phyloP scores from a whole-genome alignment of 2,329 filamentous ascomycete genomes.

The Fusarium anthophilum region DNA sequence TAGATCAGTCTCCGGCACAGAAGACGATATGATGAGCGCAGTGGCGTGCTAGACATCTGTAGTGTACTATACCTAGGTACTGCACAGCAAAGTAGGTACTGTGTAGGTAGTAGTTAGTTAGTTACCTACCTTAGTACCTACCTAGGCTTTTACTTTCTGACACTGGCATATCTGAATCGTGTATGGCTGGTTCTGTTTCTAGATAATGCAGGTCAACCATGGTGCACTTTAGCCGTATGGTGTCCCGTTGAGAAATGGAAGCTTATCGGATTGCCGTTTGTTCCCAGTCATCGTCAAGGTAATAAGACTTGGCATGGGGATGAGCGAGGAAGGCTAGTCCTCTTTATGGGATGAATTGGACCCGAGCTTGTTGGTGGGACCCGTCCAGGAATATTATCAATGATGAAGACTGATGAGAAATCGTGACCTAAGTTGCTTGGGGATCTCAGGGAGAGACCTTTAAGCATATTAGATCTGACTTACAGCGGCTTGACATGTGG shows the following conservation, averaged over 20 bases:
- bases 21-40: constrained; percentile 15
- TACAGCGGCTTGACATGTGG: constrained; percentile 14
- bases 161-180: constrained; percentile 11
- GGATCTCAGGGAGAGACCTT: background rate
- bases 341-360: background rate
- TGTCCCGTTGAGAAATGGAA: constrained; percentile 1
- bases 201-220: constrained; percentile 31
- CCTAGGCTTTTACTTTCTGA: constrained; percentile 14
- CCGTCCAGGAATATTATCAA: background rate
- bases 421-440: background rate
- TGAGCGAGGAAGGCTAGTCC: background rate
- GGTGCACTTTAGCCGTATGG: constrained; percentile 18
- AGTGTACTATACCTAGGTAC: background rate
- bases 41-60: constrained; percentile 27
- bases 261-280: constrained; percentile 14
- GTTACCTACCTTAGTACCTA: background rate
- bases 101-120: background rate
- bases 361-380: background rate
- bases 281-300: background rate
- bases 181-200: constrained; percentile 21
- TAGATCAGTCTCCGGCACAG: background rate
- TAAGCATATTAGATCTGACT: constrained; percentile 5
- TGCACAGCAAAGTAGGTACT: background rate
- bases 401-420: background rate
- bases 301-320: background rate